Percentiles rank a stretch among this genome's conserved stretches.
Conservation (phyloP, 2,329 filamentous ascomycete genomes). For the Elsinoe fawcettii region DNA sequence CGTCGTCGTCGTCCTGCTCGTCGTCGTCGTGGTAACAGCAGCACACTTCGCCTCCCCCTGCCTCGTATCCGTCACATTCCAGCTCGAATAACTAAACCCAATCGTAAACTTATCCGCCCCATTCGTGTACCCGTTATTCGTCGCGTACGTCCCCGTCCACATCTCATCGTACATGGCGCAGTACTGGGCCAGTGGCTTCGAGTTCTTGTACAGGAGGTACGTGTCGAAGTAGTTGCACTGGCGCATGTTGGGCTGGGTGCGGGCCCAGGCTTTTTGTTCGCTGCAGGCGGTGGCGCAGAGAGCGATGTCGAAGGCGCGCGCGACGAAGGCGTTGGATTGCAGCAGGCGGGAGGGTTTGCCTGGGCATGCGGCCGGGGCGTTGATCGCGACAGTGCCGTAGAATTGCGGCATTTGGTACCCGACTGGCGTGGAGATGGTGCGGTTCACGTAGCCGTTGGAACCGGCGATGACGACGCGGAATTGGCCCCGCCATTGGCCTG, state of each 20-base stretch:
- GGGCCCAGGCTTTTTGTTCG: constrained; percentile 15
- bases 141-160: constrained; percentile 22
- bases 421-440: constrained; percentile 23
- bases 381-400: constrained; percentile 25
- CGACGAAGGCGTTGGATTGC: constrained; percentile 22
- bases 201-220: constrained; percentile 27
- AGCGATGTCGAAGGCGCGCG: constrained; percentile 24
- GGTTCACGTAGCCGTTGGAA: constrained; percentile 27
- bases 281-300: constrained; percentile 26
- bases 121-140: constrained; percentile 23
- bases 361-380: constrained; percentile 27
- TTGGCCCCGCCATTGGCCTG: constrained; percentile 20
- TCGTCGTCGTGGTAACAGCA: background rate
- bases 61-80: constrained; percentile 17
- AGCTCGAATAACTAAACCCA: constrained; percentile 20
- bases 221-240: constrained; percentile 30
- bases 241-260: background rate
- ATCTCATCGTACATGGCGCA: constrained; percentile 24
- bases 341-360: constrained; percentile 22
- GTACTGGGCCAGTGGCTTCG: constrained; percentile 23
- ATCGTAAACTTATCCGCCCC: constrained; percentile 22
- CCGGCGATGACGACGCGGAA: constrained; percentile 29
- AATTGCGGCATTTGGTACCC: constrained; percentile 21
- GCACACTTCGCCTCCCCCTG: background rate
- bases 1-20: background rate